Evolutionary conservation across 345 rosid genomes (phyloP), one percentile per base, ranked within the genome.

Genomic region (Salix koriyanagi): DNA sequence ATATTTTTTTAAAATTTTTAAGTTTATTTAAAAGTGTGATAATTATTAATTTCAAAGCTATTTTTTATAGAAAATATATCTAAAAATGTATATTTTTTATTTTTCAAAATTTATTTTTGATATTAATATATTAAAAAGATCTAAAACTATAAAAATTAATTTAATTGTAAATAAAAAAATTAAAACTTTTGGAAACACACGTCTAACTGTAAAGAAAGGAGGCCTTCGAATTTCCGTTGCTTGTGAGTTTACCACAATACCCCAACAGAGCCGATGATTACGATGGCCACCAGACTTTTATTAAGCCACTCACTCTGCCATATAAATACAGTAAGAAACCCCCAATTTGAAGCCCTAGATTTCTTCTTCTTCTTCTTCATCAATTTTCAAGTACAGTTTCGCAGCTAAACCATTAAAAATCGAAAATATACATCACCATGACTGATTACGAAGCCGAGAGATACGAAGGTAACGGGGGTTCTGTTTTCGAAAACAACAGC

Each of bases 391-490:
- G n/a, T 14, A 23, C 52, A 42, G 30, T n/a, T 67, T 25, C 19
- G 42, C 44, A 52, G 44, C 25, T 21, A 7, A 48, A 25, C 28
- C 62, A 32, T 16, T 5, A 16, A 28, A 44, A 44, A 48, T 9
- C 30, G n/a, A 19, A 16, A 68, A 41, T 37, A 39, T 13, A 19
- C 10, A 21, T 41, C 46, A 70, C 18, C n/a, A 93, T 96, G 99
- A 60, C 91, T 23, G 97, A 91, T 56, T 85, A 84, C 90, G 91
- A 86, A 69, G 89, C 78, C 28, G 70, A 89, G 50, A 84, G 87
- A 25, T 87, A 86, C 80, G 94, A 87, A 4, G 93, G 91, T 6
- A 88, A 90, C 80, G 92, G 90, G 77, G 92, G 90, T 1, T 89
- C 85, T 13, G 91, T 85, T 64, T 76, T 84, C 66, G 90, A 87